Conservation (phyloP, 495 filamentous ascomycete species). For the Penicillium nucicola region DNA sequence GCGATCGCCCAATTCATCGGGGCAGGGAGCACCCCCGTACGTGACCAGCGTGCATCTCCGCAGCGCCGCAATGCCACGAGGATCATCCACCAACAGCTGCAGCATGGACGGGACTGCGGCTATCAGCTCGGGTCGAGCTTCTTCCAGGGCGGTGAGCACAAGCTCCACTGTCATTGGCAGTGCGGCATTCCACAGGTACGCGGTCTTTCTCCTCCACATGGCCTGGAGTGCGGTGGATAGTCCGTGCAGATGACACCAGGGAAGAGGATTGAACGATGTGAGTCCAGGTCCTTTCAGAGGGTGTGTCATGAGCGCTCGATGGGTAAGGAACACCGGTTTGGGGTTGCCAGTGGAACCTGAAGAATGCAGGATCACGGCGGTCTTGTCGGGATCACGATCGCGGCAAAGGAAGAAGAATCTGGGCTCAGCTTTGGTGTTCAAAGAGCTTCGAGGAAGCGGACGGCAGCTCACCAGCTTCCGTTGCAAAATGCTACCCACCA, state of each 20-base stretch:
- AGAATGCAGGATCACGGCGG: constrained; percentile 51
- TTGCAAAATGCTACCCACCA: constrained; percentile 40
- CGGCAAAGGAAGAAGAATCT: constrained; percentile 32
- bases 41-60: constrained; percentile 44
- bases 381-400: constrained; percentile 26
- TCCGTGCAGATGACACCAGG: constrained; percentile 54
- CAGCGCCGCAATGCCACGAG: constrained; percentile 44
- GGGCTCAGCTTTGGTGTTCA: constrained; percentile 14
- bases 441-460: constrained; percentile 21
- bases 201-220: constrained; percentile 50
- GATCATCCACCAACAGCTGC: constrained; percentile 49
- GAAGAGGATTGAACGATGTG: constrained; percentile 53
- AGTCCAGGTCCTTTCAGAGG: constrained; percentile 29
- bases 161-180: constrained; percentile 51
- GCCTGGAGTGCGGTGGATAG: constrained; percentile 45
- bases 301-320: constrained; percentile 40
- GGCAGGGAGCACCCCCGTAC: constrained; percentile 51
- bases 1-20: constrained; percentile 56
- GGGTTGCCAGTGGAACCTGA: constrained; percentile 59
- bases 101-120: constrained; percentile 57
- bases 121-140: constrained; percentile 45
- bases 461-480: constrained; percentile 32
- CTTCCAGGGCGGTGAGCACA: constrained; percentile 45
- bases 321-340: constrained; percentile 47
- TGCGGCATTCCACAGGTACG: constrained; percentile 49